A percentile compares a stretch with the other conserved stretches of the same genome.
phyloP scores from a whole-genome alignment of 495 filamentous ascomycete genomes.

The Hyaloscypha hepaticicola region DNA sequence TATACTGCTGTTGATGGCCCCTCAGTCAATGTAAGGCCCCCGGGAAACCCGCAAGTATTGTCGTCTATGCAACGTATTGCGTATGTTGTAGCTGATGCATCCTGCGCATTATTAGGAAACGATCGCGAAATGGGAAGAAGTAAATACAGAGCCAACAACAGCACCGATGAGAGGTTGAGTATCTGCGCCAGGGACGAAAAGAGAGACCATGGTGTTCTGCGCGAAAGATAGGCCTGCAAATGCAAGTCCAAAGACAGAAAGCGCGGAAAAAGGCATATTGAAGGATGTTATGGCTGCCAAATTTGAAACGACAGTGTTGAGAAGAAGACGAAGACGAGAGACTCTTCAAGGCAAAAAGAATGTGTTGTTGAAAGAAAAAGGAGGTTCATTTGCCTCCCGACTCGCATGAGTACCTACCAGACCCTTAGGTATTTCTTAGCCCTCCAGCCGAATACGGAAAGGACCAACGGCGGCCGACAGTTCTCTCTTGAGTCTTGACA shows the following conservation, averaged over 20 bases:
- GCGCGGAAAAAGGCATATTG: not conserved
- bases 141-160: constrained; percentile 12
- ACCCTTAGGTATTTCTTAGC: not conserved
- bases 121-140: not conserved
- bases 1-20: constrained; percentile 15
- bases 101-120: constrained; percentile 3
- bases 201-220: constrained; percentile 18
- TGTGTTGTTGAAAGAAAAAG: not conserved
- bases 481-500: not conserved
- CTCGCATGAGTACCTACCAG: not conserved
- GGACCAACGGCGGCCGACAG: not conserved
- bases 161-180: constrained; percentile 14
- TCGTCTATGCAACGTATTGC: constrained; percentile 13
- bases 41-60: constrained; percentile 13
- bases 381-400: not conserved
- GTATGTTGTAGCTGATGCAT: constrained; percentile 27
- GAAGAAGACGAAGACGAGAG: not conserved
- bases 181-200: constrained; percentile 22
- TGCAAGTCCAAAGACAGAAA: constrained; percentile 1
- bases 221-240: constrained; percentile 15
- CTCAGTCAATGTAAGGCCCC: constrained; percentile 11
- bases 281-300: not conserved
- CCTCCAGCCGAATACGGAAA: not conserved
- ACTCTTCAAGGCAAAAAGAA: not conserved
- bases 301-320: not conserved